Base-by-base conservation (phyloP, 371 early-diverging fungal genomes). In the Cokeromyces recurvatus region DNA sequence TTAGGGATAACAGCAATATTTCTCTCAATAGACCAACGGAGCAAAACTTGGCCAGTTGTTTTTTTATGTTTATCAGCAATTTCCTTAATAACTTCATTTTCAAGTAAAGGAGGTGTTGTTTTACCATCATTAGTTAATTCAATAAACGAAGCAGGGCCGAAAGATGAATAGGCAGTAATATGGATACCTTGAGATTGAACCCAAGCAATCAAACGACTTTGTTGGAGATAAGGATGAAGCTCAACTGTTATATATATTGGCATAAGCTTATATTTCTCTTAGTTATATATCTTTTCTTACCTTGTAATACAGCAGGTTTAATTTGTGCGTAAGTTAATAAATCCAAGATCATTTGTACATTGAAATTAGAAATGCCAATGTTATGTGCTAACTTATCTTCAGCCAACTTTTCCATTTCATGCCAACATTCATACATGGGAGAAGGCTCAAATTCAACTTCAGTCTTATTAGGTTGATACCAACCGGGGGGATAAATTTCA, bases 1-100 rank as follows among this genome's bases (percentile, higher is more conserved):
- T 89, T 89, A 34, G 89, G 89, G 39, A 89, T 84, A 31, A 81
- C 81, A 20, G 64, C 71, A 41, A 72, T 32, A 24, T 72, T 62
- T 44, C 64, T 66, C 43, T 79, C 70, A 40, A 77, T 52, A 29
- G 74, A 66, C 84, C 84, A 81, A 14, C 76, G 71, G 16, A 84
- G 51, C n/a, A 81, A 57, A 24, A 74, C 25, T 44, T 46, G 43
- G 5, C 37, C 57, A 35, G 46, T 17, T 10, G 43, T 41, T 9
- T 32, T 19, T n/a, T 31, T 31, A 27, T 57, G 42, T 38, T 57
- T 57, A 15, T 35, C 14, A 24, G 57, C 51, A 15, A 73, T 61
- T n/a, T 44, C 35, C 32, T 51, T 41, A 31, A 54, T 61, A 36
- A 43, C 46, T 46, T 71, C 47, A 51, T 68, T 45, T 42, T 57